A percentile compares a stretch with the other conserved stretches of the same genome.
These are phyloP conservation scores for Saccharomyces hybrid DNA, from an alignment of 1,139 yeast species.

Conservation along the genomic window DNA sequence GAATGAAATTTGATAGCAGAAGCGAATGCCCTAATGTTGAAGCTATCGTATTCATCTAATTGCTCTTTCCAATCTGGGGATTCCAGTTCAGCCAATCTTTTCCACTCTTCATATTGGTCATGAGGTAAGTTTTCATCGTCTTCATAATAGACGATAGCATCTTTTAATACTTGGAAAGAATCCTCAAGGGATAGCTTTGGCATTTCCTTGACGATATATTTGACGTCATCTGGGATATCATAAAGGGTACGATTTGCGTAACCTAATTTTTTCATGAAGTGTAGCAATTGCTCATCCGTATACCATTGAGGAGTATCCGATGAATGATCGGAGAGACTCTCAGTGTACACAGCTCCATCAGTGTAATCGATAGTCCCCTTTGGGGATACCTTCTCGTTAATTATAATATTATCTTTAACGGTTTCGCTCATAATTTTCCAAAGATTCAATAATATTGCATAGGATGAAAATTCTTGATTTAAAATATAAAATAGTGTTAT, in stretches of 20 bases:
- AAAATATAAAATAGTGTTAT: too few relatives aligned
- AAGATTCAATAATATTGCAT: not conserved
- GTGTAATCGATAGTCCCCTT: not conserved
- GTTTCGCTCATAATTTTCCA: not conserved
- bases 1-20: constrained; percentile 45
- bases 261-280: constrained; percentile 18
- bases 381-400: not conserved
- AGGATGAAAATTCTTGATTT: too few relatives aligned
- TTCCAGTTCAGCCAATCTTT: constrained; percentile 19
- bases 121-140: constrained; percentile 46
- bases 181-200: constrained; percentile 34
- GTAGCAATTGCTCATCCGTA: not conserved
- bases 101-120: constrained; percentile 32
- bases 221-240: constrained; percentile 21
- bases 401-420: not conserved
- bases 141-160: constrained; percentile 36
- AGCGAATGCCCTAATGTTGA: constrained; percentile 37
- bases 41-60: constrained; percentile 18
- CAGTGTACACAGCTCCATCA: not conserved
- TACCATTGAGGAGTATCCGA: not conserved
- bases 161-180: constrained; percentile 37
- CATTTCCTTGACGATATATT: constrained; percentile 38
- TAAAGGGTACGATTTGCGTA: constrained; percentile 20
- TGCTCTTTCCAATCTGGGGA: constrained; percentile 4
- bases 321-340: not conserved